Evolutionary conservation across 495 filamentous ascomycete species (phyloP), one percentile per base, ranked within the genome.

Genomic region (Hypoxylon lenormandii): DNA sequence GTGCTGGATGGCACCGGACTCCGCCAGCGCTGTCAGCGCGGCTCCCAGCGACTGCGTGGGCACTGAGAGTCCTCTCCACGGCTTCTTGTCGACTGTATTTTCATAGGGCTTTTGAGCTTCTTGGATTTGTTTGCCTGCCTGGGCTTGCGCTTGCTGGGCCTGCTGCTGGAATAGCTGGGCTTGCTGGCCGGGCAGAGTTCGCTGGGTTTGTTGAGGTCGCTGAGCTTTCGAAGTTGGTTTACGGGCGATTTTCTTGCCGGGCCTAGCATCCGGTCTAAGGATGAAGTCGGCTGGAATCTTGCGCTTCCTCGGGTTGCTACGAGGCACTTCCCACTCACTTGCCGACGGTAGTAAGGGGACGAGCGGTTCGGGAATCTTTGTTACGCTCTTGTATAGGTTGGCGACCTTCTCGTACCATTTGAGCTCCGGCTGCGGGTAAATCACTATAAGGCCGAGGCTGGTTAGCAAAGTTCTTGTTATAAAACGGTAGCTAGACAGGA

Each of bases 221-320:
- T 26, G 23, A 26, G 45, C 10, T 18, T 2, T 23, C 45, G 4
- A 15, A 2, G 13, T 13, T 42, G 11, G 38, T n/a, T n/a, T n/a
- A n/a, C n/a, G 12, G 38, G 5, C 6, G 12, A n/a, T 10, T 22
- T n/a, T 50, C 22, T 50, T 51, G 48, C 4, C 26, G 11, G 48
- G 48, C 48, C 5, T 11, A 1, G 7, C 18, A 26, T 47, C 22
- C 10, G 48, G 10, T 6, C n/a, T 4, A 6, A 68, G 19, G 26
- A 69, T 53, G 33, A 70, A 64, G 3, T 65, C 47, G 18, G 66
- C 72, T 21, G 74, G 74, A 42, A 76, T 65, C 62, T 68, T 72
- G 33, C 74, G 74, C 62, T 76, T 76, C 47, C 38, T 45, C 0
- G 74, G 65, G 26, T 60, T 72, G 72, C 74, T 76, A 10, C 56